Conservation (phyloP, 106 monocot genomes). For the Apostasia shenzhenica region DNA sequence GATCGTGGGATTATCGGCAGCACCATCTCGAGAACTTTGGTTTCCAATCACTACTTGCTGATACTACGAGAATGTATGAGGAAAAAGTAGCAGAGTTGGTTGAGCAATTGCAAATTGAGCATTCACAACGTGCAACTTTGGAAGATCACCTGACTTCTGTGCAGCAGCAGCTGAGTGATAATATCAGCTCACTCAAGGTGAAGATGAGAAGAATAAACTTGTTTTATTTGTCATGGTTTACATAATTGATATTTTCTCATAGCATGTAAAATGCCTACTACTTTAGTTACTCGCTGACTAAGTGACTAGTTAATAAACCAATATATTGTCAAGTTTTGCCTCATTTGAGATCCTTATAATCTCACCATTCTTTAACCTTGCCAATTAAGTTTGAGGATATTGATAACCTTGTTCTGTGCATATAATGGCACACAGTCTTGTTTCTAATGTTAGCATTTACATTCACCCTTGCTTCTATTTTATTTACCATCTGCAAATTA, state of each 20-base stretch:
- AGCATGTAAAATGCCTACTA: no score
- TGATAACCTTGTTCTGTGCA: no score
- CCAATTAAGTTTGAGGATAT: no score
- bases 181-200: constrained; percentile 39
- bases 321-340: no score
- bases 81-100: constrained; percentile 42
- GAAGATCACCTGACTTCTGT: constrained; percentile 27
- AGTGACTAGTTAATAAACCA: no score
- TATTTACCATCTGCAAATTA: no score
- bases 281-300: no score
- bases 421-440: no score
- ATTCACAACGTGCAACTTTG: constrained; percentile 20
- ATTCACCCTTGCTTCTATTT: no score
- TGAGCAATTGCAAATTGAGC: constrained; percentile 41
- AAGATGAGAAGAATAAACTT: neutral
- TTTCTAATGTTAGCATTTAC: no score
- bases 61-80: constrained; percentile 57
- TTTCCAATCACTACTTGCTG: constrained; percentile 47
- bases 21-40: constrained; percentile 42
- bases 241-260: neutral
- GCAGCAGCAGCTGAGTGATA: constrained; percentile 17
- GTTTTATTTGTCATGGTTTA: neutral
- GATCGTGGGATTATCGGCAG: constrained; percentile 33
- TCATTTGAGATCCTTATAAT: no score
- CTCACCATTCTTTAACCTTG: no score